Percentiles rank a stretch among this genome's conserved stretches.
Evolutionary conservation across 2,329 filamentous ascomycete species (phyloP).

Genomic region (Boeremia lycopersici): DNA sequence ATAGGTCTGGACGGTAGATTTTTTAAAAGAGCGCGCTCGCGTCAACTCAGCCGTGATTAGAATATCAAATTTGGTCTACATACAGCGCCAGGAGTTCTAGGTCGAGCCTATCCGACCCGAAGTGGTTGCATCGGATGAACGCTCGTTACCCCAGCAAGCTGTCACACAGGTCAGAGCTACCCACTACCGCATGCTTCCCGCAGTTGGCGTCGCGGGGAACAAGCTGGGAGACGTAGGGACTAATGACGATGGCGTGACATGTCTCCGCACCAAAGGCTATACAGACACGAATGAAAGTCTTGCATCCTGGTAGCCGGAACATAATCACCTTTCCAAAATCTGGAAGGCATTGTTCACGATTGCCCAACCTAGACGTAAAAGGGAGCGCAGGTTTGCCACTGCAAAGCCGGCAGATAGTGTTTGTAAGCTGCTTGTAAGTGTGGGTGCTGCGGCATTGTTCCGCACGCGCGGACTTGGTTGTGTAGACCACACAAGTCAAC

Average conservation of each 20-base stretch:
- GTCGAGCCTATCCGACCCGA: conserved; percentile 26
- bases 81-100: conserved; percentile 1
- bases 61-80: not conserved
- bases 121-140: conserved; percentile 30
- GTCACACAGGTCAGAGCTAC: conserved; percentile 15
- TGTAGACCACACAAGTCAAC: no score
- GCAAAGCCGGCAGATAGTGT: not conserved
- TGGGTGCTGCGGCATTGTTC: conserved; percentile 8
- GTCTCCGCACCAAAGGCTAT: conserved; percentile 33
- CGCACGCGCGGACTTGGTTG: not conserved
- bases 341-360: conserved; percentile 5
- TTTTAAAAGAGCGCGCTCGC: not conserved
- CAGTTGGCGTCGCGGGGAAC: conserved; percentile 24
- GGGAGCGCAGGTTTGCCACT: not conserved
- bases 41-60: not conserved
- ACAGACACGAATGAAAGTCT: conserved; percentile 14
- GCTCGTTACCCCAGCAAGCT: conserved; percentile 33
- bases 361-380: not conserved
- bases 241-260: conserved; percentile 22
- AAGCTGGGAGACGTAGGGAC: conserved; percentile 17
- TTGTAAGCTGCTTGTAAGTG: conserved; percentile 12
- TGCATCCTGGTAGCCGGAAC: conserved; percentile 15
- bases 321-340: conserved; percentile 4
- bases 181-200: conserved; percentile 16
- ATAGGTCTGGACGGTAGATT: no score